A percentile compares a stretch with the other conserved stretches of the same genome.
Evolutionary conservation across 768 basidiomycete genomes (phyloP).

Genomic region (Cystobasidium ongulense): DNA sequence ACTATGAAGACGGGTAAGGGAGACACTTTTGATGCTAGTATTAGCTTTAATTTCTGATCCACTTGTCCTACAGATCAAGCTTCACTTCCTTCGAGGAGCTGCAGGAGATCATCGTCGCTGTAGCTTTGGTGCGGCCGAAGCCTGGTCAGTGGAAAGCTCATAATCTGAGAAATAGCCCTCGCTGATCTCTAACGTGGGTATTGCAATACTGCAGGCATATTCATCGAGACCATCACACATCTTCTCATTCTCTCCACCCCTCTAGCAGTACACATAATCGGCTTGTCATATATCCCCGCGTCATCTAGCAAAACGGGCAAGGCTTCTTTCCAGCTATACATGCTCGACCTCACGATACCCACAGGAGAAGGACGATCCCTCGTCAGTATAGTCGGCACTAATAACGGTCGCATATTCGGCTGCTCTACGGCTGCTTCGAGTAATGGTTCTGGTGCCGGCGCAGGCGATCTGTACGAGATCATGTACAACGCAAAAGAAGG

Average conservation of each 20-base stretch:
- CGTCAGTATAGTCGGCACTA: constrained; percentile 69
- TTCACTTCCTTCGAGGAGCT: constrained; percentile 87
- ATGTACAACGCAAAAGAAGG: constrained; percentile 83
- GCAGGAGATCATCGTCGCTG: constrained; percentile 76
- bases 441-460: constrained; percentile 54
- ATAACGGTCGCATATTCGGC: constrained; percentile 85
- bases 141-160: constrained; percentile 46
- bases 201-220: constrained; percentile 51
- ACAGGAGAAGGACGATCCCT: constrained; percentile 66
- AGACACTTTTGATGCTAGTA: not conserved
- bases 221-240: constrained; percentile 83
- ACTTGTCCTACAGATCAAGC: constrained; percentile 57
- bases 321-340: constrained; percentile 64
- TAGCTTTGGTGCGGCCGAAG: constrained; percentile 78
- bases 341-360: constrained; percentile 70
- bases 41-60: not conserved
- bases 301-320: constrained; percentile 54
- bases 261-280: constrained; percentile 71
- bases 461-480: constrained; percentile 83
- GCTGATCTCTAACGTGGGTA: not conserved
- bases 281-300: constrained; percentile 51
- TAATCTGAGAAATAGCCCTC: not conserved
- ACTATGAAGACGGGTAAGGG: constrained; percentile 82
- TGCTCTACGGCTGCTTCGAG: constrained; percentile 43
- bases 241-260: constrained; percentile 86